Conservation (phyloP, 1,139 yeast genomes). For the Nakaseomyces uthaithaninus region DNA sequence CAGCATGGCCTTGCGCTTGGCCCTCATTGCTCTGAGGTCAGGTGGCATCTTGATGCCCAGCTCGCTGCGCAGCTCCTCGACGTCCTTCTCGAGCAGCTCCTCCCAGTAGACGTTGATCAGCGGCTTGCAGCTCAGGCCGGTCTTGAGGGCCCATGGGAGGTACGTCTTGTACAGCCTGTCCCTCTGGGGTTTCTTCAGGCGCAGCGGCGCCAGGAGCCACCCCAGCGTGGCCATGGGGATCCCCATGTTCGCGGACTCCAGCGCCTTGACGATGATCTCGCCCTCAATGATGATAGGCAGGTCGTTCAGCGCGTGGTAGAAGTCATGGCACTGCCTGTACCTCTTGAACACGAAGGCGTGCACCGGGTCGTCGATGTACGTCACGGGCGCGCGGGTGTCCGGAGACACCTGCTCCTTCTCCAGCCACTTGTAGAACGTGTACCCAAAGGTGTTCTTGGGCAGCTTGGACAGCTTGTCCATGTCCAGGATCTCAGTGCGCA, state of each 20-base stretch:
- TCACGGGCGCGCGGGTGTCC: slow-evolving; percentile 83
- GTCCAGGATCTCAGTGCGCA: slow-evolving; percentile 64
- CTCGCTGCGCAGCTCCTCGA: slow-evolving; percentile 61
- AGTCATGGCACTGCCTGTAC: slow-evolving; percentile 94
- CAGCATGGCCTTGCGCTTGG: slow-evolving; percentile 22
- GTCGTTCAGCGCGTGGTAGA: slow-evolving; percentile 87
- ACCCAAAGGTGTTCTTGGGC: slow-evolving; percentile 72
- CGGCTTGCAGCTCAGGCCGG: slow-evolving; percentile 68
- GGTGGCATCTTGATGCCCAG: slow-evolving; percentile 60
- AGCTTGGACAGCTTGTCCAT: slow-evolving; percentile 50
- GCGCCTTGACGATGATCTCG: slow-evolving; percentile 84
- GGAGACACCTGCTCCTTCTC: slow-evolving; percentile 86
- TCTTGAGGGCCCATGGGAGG: slow-evolving; percentile 81
- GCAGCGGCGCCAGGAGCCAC: slow-evolving; percentile 76
- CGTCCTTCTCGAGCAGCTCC: slow-evolving; percentile 61
- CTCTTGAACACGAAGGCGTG: slow-evolving; percentile 86
- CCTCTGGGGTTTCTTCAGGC: slow-evolving; percentile 47
- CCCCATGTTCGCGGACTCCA: slow-evolving; percentile 88
- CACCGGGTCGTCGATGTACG: slow-evolving; percentile 81
- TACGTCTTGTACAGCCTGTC: slow-evolving; percentile 48
- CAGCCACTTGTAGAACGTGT: slow-evolving; percentile 71
- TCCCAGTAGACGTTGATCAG: slow-evolving; percentile 94
- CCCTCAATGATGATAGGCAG: slow-evolving; percentile 91
- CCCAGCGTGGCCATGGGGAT: slow-evolving; percentile 96
- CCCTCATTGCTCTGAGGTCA: slow-evolving; percentile 63